A percentile compares a stretch with the other conserved stretches of the same genome.
These are phyloP conservation scores for Planoprotostelium fungivorum DNA, from an alignment of 78 protist genomes.

Conservation along the genomic window DNA sequence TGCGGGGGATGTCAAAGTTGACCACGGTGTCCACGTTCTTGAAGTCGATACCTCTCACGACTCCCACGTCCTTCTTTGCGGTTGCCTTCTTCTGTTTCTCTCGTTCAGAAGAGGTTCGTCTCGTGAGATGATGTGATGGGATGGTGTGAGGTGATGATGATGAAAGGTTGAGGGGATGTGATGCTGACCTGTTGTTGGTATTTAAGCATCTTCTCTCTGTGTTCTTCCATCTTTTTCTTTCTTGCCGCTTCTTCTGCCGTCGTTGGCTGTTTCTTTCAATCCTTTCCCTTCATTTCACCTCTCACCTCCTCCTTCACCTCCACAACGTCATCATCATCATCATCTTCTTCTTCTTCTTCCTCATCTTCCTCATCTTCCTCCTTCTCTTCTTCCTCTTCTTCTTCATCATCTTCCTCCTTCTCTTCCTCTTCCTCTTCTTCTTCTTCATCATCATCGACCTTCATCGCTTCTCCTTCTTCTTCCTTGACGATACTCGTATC, in stretches of 20 bases:
- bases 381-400: background rate
- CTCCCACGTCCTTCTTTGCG: constrained; percentile 11
- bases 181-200: too few species aligned
- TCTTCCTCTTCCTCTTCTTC: constrained; percentile 8
- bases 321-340: constrained; percentile 24
- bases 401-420: constrained; percentile 11
- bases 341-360: constrained; percentile 12
- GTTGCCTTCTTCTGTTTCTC: background rate
- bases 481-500: constrained; percentile 4
- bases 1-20: constrained; percentile 79
- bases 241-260: too few species aligned
- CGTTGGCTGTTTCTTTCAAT: too few species aligned
- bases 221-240: too few species aligned
- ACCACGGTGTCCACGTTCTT: constrained; percentile 72
- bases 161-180: too few species aligned
- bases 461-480: constrained; percentile 10
- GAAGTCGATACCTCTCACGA: constrained; percentile 83
- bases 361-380: background rate
- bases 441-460: constrained; percentile 1
- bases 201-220: too few species aligned
- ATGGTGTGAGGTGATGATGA: too few species aligned
- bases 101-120: background rate
- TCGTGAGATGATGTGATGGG: background rate
- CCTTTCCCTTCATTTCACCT: background rate
- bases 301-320: background rate